Conservation (phyloP, 2,329 filamentous ascomycete species). For the Colletotrichum agaves region DNA sequence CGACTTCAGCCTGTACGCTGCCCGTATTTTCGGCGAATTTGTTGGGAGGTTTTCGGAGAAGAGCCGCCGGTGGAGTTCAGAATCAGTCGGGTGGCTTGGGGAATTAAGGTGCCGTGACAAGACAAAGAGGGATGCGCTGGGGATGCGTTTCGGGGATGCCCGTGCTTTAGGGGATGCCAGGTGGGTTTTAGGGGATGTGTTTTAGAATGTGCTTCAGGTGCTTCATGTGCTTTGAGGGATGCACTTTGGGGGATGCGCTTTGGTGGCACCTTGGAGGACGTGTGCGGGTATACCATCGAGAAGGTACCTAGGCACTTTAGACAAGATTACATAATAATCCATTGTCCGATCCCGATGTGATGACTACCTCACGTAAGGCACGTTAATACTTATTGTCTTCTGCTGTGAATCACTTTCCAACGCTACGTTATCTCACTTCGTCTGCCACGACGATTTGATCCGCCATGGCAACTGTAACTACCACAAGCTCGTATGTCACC, state of each 20-base stretch:
- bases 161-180: neutral
- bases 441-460: neutral
- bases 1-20: neutral
- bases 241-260: neutral
- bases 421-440: neutral
- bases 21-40: neutral
- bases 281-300: too few relatives aligned
- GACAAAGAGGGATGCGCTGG: neutral
- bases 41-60: neutral
- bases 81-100: neutral
- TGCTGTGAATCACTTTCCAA: neutral
- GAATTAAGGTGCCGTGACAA: neutral
- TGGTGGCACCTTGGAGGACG: neutral
- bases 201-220: neutral
- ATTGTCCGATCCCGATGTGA: neutral
- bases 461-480: neutral
- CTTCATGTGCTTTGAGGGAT: neutral
- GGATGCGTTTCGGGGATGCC: neutral
- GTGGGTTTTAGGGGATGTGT: neutral
- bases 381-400: neutral
- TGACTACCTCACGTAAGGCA: neutral
- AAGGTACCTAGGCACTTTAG: too few relatives aligned
- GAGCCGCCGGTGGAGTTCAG: neutral
- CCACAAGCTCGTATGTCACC: neutral
- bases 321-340: neutral